Conservation (phyloP, 306 rosid species). For the Vicia villosa region DNA sequence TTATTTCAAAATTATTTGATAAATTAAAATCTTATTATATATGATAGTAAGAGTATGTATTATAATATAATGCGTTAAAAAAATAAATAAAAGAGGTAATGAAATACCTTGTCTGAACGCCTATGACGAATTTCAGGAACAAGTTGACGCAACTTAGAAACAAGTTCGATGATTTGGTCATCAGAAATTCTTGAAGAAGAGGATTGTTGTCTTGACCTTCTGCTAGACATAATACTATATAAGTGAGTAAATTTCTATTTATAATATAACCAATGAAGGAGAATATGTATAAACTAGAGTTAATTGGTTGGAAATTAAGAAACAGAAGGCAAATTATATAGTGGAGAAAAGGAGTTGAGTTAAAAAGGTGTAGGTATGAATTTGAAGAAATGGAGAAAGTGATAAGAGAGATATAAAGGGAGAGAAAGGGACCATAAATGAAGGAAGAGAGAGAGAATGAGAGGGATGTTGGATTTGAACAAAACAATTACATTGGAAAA, state of each 20-base stretch:
- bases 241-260: background rate
- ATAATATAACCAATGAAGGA: constrained; percentile 9
- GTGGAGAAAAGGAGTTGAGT: constrained; percentile 10
- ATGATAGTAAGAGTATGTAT: background rate
- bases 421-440: constrained; percentile 66
- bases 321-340: constrained; percentile 33
- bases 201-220: constrained; percentile 88
- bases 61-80: background rate
- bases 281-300: background rate
- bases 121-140: constrained; percentile 93
- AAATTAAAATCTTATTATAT: no score
- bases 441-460: constrained; percentile 23
- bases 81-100: background rate
- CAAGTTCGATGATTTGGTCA: constrained; percentile 96
- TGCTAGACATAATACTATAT: constrained; percentile 62
- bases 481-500: constrained; percentile 79
- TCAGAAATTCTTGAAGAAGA: constrained; percentile 72
- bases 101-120: constrained; percentile 81
- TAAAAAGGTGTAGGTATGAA: constrained; percentile 39
- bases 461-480: constrained; percentile 68
- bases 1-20: no score
- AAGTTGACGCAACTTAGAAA: constrained; percentile 93
- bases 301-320: constrained; percentile 26
- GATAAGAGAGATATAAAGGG: constrained; percentile 75
- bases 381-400: constrained; percentile 52